A percentile compares a stretch with the other conserved stretches of the same genome.
These are phyloP conservation scores for Baorangia bicolor DNA, from an alignment of 768 basidiomycete species.

Conservation along the genomic window DNA sequence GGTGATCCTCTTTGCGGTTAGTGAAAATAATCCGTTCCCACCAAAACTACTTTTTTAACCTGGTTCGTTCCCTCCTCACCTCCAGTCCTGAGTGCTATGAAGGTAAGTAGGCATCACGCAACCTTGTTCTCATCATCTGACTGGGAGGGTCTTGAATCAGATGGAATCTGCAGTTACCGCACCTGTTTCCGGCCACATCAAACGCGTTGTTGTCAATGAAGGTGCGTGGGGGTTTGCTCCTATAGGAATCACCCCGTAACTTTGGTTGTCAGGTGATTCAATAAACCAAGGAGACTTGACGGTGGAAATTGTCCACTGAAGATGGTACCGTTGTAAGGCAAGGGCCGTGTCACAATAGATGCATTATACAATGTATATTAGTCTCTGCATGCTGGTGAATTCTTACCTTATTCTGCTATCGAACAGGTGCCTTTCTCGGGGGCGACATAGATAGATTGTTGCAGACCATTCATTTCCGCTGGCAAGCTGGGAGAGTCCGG, in stretches of 20 bases:
- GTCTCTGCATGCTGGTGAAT: constrained; percentile 9
- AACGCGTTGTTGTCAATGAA: constrained; percentile 88
- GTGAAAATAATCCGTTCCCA: constrained; percentile 32
- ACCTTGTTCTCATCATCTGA: constrained; percentile 12
- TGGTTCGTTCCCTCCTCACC: constrained; percentile 6
- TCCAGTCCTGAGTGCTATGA: constrained; percentile 93
- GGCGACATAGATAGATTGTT: neutral
- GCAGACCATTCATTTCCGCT: constrained; percentile 16
- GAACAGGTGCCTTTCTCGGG: neutral
- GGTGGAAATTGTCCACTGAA: constrained; percentile 80
- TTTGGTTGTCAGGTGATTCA: constrained; percentile 66
- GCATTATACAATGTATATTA: constrained; percentile 19
- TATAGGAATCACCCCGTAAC: constrained; percentile 2
- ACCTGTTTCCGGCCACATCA: constrained; percentile 94
- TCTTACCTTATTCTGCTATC: constrained; percentile 1
- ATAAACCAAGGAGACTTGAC: constrained; percentile 92
- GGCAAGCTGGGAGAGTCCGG: constrained; percentile 1
- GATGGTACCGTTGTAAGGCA: constrained; percentile 1
- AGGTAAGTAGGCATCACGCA: constrained; percentile 50
- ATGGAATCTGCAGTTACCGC: constrained; percentile 98
- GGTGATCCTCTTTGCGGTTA: constrained; percentile 92
- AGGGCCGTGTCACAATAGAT: constrained; percentile 16
- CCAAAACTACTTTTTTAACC: constrained; percentile 24
- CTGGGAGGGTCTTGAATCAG: constrained; percentile 44
- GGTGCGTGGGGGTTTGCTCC: constrained; percentile 41